phyloP scores from a whole-genome alignment of 116 monocot species.

The Cymodocea nodosa region DNA sequence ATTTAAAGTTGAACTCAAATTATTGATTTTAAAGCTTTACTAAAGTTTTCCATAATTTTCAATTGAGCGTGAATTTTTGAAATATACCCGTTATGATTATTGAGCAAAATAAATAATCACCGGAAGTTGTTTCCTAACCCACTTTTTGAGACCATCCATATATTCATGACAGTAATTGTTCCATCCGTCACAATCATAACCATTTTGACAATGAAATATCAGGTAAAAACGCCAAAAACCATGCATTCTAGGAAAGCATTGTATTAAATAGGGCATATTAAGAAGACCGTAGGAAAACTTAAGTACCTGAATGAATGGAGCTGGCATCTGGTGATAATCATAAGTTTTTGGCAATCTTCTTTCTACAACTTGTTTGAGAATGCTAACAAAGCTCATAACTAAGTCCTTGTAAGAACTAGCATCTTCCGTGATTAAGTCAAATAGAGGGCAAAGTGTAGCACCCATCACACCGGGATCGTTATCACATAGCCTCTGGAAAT shows the following conservation, averaged over 20 bases:
- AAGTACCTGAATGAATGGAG: slow-evolving; percentile 93
- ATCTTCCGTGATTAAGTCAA: slow-evolving; percentile 80
- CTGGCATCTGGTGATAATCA: slow-evolving; percentile 98
- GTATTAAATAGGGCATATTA: background rate
- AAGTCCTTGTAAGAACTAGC: slow-evolving; percentile 84
- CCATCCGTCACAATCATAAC: too few relatives aligned
- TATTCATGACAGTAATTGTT: too few relatives aligned
- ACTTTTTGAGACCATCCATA: too few relatives aligned
- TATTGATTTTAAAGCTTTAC: too few relatives aligned
- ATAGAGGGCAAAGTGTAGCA: slow-evolving; percentile 89
- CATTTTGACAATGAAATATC: background rate
- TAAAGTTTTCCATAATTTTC: too few relatives aligned
- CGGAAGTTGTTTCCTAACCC: too few relatives aligned
- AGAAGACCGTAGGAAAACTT: background rate
- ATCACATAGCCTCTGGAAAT: slow-evolving; percentile 78
- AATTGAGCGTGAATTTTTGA: too few relatives aligned
- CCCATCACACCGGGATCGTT: slow-evolving; percentile 99
- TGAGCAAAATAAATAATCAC: too few relatives aligned
- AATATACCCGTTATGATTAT: too few relatives aligned
- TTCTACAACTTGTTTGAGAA: slow-evolving; percentile 95
- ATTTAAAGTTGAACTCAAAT: too few relatives aligned
- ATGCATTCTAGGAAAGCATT: background rate
- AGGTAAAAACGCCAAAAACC: background rate
- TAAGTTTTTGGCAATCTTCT: slow-evolving; percentile 81
- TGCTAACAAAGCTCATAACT: slow-evolving; percentile 84